These are phyloP conservation scores for Sporobolomyces pararoseus DNA, from an alignment of 768 basidiomycete species.

Conservation along the genomic window DNA sequence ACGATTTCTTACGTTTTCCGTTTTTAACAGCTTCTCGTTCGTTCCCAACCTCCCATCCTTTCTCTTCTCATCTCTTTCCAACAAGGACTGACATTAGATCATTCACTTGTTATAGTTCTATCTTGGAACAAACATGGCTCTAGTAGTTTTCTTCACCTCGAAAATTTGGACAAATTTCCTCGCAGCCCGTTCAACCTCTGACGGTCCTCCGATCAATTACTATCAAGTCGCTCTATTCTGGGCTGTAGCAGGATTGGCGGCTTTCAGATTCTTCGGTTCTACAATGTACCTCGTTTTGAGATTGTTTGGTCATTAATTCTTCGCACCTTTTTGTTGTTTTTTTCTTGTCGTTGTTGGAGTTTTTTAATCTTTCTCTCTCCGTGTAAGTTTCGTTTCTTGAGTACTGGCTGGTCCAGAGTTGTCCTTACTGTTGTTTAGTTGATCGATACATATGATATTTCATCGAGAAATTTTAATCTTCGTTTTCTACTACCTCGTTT, in stretches of 20 bases:
- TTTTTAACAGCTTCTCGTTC: not conserved
- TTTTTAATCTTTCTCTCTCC: too few relatives aligned
- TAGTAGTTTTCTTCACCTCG: conserved; percentile 53
- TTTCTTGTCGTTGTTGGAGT: too few relatives aligned
- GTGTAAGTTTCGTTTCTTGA: too few relatives aligned
- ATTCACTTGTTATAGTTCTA: conserved; percentile 56
- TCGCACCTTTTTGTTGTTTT: too few relatives aligned
- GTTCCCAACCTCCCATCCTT: not conserved
- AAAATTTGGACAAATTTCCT: conserved; percentile 32
- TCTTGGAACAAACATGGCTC: conserved; percentile 75
- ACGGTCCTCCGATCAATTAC: not conserved
- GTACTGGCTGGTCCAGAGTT: too few relatives aligned
- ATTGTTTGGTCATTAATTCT: conserved; percentile 27
- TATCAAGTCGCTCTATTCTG: conserved; percentile 80
- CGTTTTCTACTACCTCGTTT: too few relatives aligned
- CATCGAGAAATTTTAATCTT: not conserved
- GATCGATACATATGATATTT: not conserved
- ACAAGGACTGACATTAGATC: not conserved
- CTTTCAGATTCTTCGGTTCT: conserved; percentile 68
- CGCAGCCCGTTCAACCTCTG: conserved; percentile 54
- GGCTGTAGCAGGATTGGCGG: conserved; percentile 68
- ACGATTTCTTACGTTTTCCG: not conserved
- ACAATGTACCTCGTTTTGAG: conserved; percentile 32
- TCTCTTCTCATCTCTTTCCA: not conserved
- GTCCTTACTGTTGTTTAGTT: not conserved